Percentiles rank a stretch among this genome's conserved stretches.
phyloP scores from a whole-genome alignment of 2,329 filamentous ascomycete genomes.

The Alternaria infectoria region DNA sequence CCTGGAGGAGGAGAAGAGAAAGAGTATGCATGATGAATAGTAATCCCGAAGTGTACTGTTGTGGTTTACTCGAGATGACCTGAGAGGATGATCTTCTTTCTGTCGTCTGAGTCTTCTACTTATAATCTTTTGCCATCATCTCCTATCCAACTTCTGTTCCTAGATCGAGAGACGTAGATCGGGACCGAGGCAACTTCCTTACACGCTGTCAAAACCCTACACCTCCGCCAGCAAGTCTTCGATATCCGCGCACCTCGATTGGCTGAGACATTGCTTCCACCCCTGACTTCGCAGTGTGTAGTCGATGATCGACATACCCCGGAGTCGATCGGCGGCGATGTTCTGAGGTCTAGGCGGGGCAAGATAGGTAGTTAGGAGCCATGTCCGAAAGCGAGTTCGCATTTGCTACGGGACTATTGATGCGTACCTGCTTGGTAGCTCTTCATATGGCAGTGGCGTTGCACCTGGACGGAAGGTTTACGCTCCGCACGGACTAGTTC shows the following conservation, averaged over 20 bases:
- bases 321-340: background rate
- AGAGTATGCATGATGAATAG: slow-evolving; percentile 20
- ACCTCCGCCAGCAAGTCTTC: background rate
- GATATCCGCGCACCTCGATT: background rate
- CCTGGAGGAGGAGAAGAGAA: slow-evolving; percentile 24
- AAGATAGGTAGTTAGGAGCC: background rate
- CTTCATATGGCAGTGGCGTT: background rate
- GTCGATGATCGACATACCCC: slow-evolving; percentile 2
- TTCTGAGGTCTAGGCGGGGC: background rate
- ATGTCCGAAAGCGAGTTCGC: background rate
- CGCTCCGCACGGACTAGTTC: slow-evolving; percentile 1
- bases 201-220: background rate
- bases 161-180: background rate
- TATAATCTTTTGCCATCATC: background rate
- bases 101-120: background rate
- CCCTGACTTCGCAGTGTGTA: background rate
- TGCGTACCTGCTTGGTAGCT: background rate
- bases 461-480: slow-evolving; percentile 2
- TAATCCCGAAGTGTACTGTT: background rate
- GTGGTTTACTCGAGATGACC: background rate
- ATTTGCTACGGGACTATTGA: background rate
- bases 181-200: slow-evolving; percentile 1
- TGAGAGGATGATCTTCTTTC: background rate
- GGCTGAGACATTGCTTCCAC: background rate
- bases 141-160: background rate